These are phyloP conservation scores for Myochromella boudieri DNA, from an alignment of 768 basidiomycete genomes.

Conservation along the genomic window DNA sequence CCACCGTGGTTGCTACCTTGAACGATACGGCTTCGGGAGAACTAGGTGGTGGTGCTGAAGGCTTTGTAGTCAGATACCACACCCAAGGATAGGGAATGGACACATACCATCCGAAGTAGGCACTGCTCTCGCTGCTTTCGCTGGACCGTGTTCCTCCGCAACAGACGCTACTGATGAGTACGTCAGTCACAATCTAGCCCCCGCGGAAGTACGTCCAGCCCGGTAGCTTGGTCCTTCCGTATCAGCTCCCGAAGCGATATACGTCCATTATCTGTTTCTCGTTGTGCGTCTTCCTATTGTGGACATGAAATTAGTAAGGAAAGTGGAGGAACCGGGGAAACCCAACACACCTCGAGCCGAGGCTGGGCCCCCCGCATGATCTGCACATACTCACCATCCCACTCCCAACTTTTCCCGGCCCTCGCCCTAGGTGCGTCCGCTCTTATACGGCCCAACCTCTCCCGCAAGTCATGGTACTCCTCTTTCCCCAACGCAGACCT, in stretches of 20 bases:
- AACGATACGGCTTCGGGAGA: too few relatives aligned
- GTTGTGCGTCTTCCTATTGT: conserved; percentile 20
- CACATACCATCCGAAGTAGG: too few relatives aligned
- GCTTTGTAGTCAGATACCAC: too few relatives aligned
- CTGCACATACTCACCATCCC: conserved; percentile 45
- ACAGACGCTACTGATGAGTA: too few relatives aligned
- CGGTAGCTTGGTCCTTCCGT: conserved; percentile 31
- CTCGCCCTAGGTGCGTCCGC: conserved; percentile 7
- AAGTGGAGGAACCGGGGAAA: not conserved
- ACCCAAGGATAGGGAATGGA: too few relatives aligned
- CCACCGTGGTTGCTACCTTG: too few relatives aligned
- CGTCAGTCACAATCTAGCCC: too few relatives aligned
- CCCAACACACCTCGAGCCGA: conserved; percentile 46
- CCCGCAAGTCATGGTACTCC: conserved; percentile 59
- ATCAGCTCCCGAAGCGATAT: conserved; percentile 32
- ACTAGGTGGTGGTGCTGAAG: too few relatives aligned
- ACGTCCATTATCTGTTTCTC: conserved; percentile 19
- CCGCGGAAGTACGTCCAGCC: conserved; percentile 37
- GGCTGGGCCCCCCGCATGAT: conserved; percentile 59
- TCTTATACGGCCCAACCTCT: conserved; percentile 58
- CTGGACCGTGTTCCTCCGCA: too few relatives aligned
- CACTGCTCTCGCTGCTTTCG: too few relatives aligned
- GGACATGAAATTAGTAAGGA: not conserved
- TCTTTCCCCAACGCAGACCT: conserved; percentile 69
- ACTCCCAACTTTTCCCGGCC: conserved; percentile 22